These are phyloP conservation scores for Capsaspora owczarzaki DNA, from an alignment of 78 protist species.

Conservation along the genomic window DNA sequence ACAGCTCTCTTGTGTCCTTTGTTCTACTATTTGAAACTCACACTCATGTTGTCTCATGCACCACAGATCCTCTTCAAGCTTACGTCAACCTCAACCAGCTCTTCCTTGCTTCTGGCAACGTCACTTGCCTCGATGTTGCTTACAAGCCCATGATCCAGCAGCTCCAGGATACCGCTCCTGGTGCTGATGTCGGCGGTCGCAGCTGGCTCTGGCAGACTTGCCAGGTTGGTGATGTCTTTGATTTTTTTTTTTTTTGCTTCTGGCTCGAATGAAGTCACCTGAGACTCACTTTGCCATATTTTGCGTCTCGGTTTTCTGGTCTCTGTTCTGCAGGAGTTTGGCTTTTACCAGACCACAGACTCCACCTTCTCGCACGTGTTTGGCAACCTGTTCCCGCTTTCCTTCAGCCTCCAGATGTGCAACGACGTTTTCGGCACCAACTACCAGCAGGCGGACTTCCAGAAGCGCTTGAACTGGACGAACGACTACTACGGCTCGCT, in stretches of 20 bases:
- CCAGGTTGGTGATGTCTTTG: background rate
- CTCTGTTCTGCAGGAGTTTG: background rate
- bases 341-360: background rate
- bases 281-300: background rate
- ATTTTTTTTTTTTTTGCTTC: background rate
- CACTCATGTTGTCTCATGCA: no score
- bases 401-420: background rate
- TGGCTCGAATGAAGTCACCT: background rate
- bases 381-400: background rate
- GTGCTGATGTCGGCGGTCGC: background rate
- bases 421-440: background rate
- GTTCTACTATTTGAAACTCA: no score
- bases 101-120: background rate
- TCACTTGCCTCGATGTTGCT: background rate
- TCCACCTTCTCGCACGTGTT: background rate
- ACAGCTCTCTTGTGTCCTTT: background rate
- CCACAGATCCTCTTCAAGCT: no score
- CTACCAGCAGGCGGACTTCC: background rate
- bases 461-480: background rate
- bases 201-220: background rate
- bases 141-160: background rate
- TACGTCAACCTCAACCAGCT: background rate
- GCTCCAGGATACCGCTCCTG: background rate
- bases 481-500: constrained; percentile 19
- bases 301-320: background rate